These are phyloP conservation scores for Lactarius pseudohatsudake DNA, from an alignment of 768 basidiomycete genomes.

Conservation along the genomic window DNA sequence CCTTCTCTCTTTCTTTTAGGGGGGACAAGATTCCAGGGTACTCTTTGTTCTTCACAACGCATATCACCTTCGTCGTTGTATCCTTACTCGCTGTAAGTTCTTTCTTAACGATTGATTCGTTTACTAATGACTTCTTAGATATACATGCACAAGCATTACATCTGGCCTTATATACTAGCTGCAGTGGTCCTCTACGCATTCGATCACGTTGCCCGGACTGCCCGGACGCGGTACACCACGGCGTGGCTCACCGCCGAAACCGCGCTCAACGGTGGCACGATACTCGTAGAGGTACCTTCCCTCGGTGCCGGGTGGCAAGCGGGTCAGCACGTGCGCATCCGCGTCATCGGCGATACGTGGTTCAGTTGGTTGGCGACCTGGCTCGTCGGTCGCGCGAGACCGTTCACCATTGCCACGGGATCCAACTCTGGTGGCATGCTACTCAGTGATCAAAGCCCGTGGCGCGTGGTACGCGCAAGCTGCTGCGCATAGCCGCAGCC, in stretches of 20 bases:
- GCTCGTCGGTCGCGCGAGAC: slow-evolving; percentile 22
- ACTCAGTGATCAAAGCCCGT: slow-evolving; percentile 48
- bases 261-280: slow-evolving; percentile 43
- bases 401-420: slow-evolving; percentile 50
- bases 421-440: slow-evolving; percentile 46
- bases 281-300: slow-evolving; percentile 46
- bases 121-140: slow-evolving; percentile 23
- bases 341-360: slow-evolving; percentile 44
- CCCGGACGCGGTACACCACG: slow-evolving; percentile 45
- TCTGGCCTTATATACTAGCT: slow-evolving; percentile 45
- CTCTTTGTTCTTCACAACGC: slow-evolving; percentile 44
- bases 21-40: slow-evolving; percentile 40
- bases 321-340: slow-evolving; percentile 59
- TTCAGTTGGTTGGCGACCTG: slow-evolving; percentile 35
- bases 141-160: slow-evolving; percentile 20
- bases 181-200: slow-evolving; percentile 43
- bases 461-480: slow-evolving; percentile 51
- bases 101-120: background rate
- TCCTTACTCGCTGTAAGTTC: slow-evolving; percentile 38
- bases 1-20: slow-evolving; percentile 43
- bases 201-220: slow-evolving; percentile 46
- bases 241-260: slow-evolving; percentile 48
- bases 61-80: slow-evolving; percentile 43
- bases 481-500: slow-evolving; percentile 41
- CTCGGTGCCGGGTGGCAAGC: slow-evolving; percentile 55